Evolutionary conservation across 805 yeast genomes (phyloP).

Genomic region (Metschnikowia similis): DNA sequence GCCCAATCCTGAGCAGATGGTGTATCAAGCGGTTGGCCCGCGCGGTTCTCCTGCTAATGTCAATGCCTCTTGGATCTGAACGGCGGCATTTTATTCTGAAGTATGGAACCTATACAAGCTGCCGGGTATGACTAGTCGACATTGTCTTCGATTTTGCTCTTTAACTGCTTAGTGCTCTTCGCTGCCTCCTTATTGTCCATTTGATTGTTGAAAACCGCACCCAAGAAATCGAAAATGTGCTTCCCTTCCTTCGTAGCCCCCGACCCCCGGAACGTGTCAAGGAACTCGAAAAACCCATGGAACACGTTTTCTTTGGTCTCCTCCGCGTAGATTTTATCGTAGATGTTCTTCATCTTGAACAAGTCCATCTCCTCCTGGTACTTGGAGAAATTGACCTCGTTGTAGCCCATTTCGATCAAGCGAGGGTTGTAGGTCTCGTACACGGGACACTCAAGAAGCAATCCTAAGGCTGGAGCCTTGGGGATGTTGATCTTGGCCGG

Average conservation of each 20-base stretch:
- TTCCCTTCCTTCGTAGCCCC: conserved; percentile 35
- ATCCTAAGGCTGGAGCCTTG: conserved; percentile 94
- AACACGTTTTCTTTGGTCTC: conserved; percentile 85
- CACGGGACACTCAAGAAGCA: conserved; percentile 86
- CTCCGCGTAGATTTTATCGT: conserved; percentile 87
- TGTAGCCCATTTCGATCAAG: conserved; percentile 72
- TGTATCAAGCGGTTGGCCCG: conserved; percentile 11
- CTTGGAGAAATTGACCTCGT: conserved; percentile 62
- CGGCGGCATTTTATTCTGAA: background rate
- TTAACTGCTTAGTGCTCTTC: conserved; percentile 3
- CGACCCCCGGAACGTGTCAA: conserved; percentile 64
- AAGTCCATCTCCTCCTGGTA: conserved; percentile 70
- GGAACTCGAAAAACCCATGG: conserved; percentile 85
- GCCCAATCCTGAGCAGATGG: conserved; percentile 7
- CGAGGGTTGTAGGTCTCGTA: conserved; percentile 78
- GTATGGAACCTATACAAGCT: background rate
- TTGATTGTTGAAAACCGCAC: conserved; percentile 34
- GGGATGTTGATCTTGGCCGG: conserved; percentile 81
- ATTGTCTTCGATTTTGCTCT: conserved; percentile 8
- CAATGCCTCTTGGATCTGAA: conserved; percentile 18
- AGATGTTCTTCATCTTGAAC: conserved; percentile 83
- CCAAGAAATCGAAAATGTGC: conserved; percentile 56
- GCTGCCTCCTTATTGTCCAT: conserved; percentile 14
- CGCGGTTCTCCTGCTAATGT: conserved; percentile 11
- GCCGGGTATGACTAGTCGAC: conserved; percentile 6